Percentiles rank a stretch among this genome's conserved stretches.
These are phyloP conservation scores for Athelia psychrophila DNA, from an alignment of 1,284 basidiomycete genomes.

Conservation along the genomic window DNA sequence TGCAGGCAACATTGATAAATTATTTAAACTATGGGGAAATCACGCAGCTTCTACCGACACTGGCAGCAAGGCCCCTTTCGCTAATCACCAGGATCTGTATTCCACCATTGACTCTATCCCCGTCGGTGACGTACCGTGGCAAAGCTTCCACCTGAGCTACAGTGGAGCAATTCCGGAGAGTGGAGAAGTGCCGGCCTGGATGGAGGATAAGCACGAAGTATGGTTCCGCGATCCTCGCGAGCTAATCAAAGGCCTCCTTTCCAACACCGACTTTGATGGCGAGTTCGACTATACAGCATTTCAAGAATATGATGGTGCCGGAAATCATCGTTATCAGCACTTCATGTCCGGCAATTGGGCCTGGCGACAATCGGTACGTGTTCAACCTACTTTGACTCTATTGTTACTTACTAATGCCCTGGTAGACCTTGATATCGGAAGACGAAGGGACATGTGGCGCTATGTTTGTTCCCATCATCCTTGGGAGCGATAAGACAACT, in stretches of 20 bases:
- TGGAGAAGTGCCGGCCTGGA: not conserved
- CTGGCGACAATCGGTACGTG: constrained; percentile 29
- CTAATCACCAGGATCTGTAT: not conserved
- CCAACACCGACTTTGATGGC: constrained; percentile 10
- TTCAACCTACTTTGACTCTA: not conserved
- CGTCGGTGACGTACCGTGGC: not conserved
- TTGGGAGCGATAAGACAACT: constrained; percentile 33
- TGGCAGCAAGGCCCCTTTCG: not conserved
- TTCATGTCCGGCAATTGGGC: constrained; percentile 34
- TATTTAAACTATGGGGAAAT: too few relatives aligned
- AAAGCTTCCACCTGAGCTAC: not conserved
- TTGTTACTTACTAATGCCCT: not conserved
- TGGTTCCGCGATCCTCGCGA: not conserved
- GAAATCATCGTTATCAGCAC: constrained; percentile 19
- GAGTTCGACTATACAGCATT: constrained; percentile 27
- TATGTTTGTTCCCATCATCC: constrained; percentile 19
- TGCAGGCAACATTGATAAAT: constrained; percentile 1
- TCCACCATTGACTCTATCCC: not conserved
- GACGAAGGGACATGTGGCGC: constrained; percentile 5
- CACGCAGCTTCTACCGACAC: constrained; percentile 23
- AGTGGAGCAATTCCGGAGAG: not conserved
- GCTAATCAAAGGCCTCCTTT: not conserved
- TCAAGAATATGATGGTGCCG: constrained; percentile 12
- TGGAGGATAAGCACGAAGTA: not conserved
- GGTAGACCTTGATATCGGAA: constrained; percentile 11